Evolutionary conservation across 208 protist species (phyloP).

Genomic region (Sergeia podlipaevii): DNA sequence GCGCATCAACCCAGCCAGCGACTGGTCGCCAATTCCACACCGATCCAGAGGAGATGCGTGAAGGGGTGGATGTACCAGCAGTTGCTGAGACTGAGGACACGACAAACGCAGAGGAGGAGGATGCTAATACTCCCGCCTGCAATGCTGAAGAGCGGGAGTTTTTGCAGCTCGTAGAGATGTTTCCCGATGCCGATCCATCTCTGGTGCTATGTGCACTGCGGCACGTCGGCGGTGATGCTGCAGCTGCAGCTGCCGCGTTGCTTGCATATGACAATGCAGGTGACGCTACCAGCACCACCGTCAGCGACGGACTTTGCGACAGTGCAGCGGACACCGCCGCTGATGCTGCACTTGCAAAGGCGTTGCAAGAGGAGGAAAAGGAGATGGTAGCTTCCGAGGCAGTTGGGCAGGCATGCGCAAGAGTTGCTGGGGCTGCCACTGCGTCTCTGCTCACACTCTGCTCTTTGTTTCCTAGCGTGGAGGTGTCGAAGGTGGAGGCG

Average conservation of each 20-base stretch:
- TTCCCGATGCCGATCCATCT: slow-evolving; percentile 34
- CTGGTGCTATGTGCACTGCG: slow-evolving; percentile 61
- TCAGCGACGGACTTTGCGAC: not conserved
- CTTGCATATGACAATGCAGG: slow-evolving; percentile 17
- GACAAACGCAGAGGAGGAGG: slow-evolving; percentile 1
- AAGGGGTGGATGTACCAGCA: not conserved
- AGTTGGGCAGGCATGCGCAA: slow-evolving; percentile 7
- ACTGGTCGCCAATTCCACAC: no score
- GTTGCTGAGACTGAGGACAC: not conserved
- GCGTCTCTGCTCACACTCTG: slow-evolving; percentile 65
- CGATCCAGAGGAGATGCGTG: no score
- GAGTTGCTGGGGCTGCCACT: slow-evolving; percentile 14
- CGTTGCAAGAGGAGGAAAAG: slow-evolving; percentile 40
- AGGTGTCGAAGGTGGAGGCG: slow-evolving; percentile 40
- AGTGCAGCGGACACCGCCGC: slow-evolving; percentile 8
- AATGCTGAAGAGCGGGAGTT: slow-evolving; percentile 42
- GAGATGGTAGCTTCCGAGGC: slow-evolving; percentile 16
- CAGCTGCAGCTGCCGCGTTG: slow-evolving; percentile 25
- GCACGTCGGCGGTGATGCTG: slow-evolving; percentile 29
- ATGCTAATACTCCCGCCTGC: not conserved
- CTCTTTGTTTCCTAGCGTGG: slow-evolving; percentile 55
- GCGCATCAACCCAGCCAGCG: no score
- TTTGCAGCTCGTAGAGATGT: slow-evolving; percentile 45
- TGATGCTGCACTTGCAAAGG: slow-evolving; percentile 33
- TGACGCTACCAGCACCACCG: slow-evolving; percentile 3